A percentile compares a stretch with the other conserved stretches of the same genome.
Conservation (phyloP, 2,329 filamentous ascomycete species). For the Aspergillus novoparasiticus region DNA sequence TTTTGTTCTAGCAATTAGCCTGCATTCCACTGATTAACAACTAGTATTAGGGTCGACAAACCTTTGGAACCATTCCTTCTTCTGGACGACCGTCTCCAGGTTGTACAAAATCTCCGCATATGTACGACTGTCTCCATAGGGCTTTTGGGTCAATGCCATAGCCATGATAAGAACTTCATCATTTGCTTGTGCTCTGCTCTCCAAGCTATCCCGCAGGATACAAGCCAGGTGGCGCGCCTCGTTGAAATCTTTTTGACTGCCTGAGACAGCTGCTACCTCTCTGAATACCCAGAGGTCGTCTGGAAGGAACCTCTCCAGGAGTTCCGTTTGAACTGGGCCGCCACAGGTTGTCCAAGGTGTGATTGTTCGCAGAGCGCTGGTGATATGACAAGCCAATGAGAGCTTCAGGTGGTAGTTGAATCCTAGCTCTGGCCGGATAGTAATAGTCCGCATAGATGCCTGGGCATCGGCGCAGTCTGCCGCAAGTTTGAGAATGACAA, state of each 20-base stretch:
- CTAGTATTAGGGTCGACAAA: not conserved
- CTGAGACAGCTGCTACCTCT: slow-evolving; percentile 24
- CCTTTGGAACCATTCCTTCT: slow-evolving; percentile 21
- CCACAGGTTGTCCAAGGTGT: slow-evolving; percentile 21
- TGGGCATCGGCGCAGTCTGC: slow-evolving; percentile 21
- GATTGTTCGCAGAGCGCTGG: slow-evolving; percentile 25
- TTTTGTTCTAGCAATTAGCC: not conserved
- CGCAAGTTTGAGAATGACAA: slow-evolving; percentile 13
- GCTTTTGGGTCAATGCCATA: slow-evolving; percentile 17
- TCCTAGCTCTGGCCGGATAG: slow-evolving; percentile 18
- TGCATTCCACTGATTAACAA: too few relatives aligned
- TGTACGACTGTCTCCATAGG: slow-evolving; percentile 4
- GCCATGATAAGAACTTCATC: slow-evolving; percentile 23
- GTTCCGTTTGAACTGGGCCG: slow-evolving; percentile 15
- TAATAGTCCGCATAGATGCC: slow-evolving; percentile 26
- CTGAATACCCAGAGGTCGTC: slow-evolving; percentile 23
- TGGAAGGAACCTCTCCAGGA: slow-evolving; percentile 22
- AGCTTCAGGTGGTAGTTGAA: slow-evolving; percentile 26
- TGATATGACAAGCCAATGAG: slow-evolving; percentile 27
- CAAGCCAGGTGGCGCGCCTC: slow-evolving; percentile 25
- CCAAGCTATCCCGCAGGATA: slow-evolving; percentile 25
- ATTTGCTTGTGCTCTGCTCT: slow-evolving; percentile 15
- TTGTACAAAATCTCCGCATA: slow-evolving; percentile 21
- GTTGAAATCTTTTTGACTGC: slow-evolving; percentile 20
- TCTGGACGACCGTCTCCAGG: slow-evolving; percentile 15